These are phyloP conservation scores for Forsythia viridissima DNA, from an alignment of 257 asterid genomes.

Conservation along the genomic window DNA sequence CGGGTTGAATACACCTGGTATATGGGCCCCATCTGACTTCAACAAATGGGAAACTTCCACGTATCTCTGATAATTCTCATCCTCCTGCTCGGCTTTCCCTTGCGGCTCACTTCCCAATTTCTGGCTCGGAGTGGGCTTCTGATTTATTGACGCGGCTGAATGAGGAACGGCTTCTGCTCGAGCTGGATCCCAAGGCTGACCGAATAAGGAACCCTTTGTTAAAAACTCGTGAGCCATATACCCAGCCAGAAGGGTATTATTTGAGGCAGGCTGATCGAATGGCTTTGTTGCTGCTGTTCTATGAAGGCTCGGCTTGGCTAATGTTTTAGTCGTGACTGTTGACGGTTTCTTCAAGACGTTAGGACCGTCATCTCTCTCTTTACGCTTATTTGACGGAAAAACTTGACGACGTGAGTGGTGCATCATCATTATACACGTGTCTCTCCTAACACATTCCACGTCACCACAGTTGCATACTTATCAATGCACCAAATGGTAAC, in stretches of 20 bases:
- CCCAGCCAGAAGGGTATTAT: conserved; percentile 36
- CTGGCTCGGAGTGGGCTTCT: conserved; percentile 1
- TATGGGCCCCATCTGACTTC: conserved; percentile 35
- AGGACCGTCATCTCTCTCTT: conserved; percentile 19
- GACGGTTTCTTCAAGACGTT: conserved; percentile 35
- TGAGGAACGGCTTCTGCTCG: conserved; percentile 25
- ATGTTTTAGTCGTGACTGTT: conserved; percentile 34
- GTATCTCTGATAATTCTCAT: conserved; percentile 25
- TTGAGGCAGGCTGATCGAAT: conserved; percentile 18
- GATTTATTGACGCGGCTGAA: neutral
- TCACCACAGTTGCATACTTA: conserved; percentile 29
- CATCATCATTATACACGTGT: conserved; percentile 38
- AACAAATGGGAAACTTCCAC: conserved; percentile 34
- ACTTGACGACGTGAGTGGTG: conserved; percentile 35
- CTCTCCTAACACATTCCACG: conserved; percentile 34
- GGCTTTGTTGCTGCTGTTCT: conserved; percentile 17
- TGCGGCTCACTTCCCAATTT: conserved; percentile 29
- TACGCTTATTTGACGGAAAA: conserved; percentile 32
- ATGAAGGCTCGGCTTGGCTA: conserved; percentile 45
- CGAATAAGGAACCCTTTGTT: conserved; percentile 26
- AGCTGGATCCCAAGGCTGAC: conserved; percentile 32
- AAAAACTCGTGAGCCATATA: conserved; percentile 43
- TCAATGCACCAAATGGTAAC: conserved; percentile 15
- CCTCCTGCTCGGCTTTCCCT: neutral
- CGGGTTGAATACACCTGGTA: conserved; percentile 41